Evolutionary conservation across 768 basidiomycete species (phyloP), one percentile per base, ranked within the genome.

Genomic region (Rhodotorula sphaerocarpa): DNA sequence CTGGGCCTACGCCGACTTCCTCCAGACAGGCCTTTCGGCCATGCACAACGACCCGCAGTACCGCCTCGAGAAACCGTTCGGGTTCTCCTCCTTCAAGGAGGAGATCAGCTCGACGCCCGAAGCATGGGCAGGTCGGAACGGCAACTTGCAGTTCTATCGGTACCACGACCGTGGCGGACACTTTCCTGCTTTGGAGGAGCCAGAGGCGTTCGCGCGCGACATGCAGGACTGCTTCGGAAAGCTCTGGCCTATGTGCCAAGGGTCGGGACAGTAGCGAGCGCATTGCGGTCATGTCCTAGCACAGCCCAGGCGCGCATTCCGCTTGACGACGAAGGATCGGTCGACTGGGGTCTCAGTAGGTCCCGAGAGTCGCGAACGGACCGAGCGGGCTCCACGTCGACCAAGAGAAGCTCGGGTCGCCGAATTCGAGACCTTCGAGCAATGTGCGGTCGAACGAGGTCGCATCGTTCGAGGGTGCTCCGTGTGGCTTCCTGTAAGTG

Each of bases 111-210:
- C 56, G 23, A 60, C 61, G 5, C 68, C 68, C 27, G 55, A 59
- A 30, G 52, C 55, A 0, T 63, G 61, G 64, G 52, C 55, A 0
- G 61, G 53, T 0, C 33, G 52, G 41, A 66, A 59, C 25, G 64
- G 51, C 7, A 66, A 66, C 42, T 5, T 53, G 23, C 60, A 53
- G 20, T 69, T 46, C 43, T 69, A 59, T 36, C 47, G 58, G 11
- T 64, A 60, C 43, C 57, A 63, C 46, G 48, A 47, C 27, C 48
- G 64, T 61, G 68, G 68, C 31, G 68, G 64, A 0, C 64, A 70
- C 52, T 70, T 70, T 23, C 46, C 68, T 7, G 28, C 53, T 0
- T 28, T 48, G 27, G 68, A 70, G 30, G 25, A 27, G 27, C 68
- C 68, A 0, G 31, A 57, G 12, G 11, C 11, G 10, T 65, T 66